Base-by-base conservation (phyloP, 2,329 filamentous ascomycete species). In the Fusarium kyushuense region DNA sequence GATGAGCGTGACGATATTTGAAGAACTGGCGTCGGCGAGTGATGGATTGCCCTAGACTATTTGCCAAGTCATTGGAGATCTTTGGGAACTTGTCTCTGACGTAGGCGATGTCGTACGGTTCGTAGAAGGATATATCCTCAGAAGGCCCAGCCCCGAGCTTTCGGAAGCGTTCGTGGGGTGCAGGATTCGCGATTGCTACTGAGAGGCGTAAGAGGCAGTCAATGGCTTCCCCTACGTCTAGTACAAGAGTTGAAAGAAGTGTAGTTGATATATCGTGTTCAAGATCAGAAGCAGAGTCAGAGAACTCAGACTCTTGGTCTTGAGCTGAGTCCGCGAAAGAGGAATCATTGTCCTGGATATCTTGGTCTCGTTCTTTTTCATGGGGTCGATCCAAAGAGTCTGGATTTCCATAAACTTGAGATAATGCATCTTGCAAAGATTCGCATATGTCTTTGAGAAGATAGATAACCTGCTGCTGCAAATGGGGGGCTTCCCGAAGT, bases 1-100 rank as follows among this genome's bases (percentile, higher is more conserved):
- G 76, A 57, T 82, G 79, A 12, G 75, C 66, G 57, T 79, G 72
- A 9, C 78, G 73, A 36, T 81, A 81, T 19, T 74, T 76, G 21
- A 83, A 74, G 38, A 79, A 78, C 7, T 78, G 76, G 7, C 77
- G 74, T 6, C 77, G 72, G 13, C 69, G 64, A 2, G 80, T 76
- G 17, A 80, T 80, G 0, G 74, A 79, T 30, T 57, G 70, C 0
- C 78, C 78, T 0, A 83, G 58, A 2, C 74, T 69, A 4, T 67
- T 41, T 0, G 75, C 42, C 0, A 81, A 19, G 0, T 13, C 5
- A 1, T 53, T 2, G 0, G 65, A 56, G 2, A 73, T 59, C 0
- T 57, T 57, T 0, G 73, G 73, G 36, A 76, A 80, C 42, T 79
- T 81, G 2, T 73, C 54, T 4, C 58, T 58, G 1, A 80, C 78